Conservation (phyloP, 2,329 filamentous ascomycete species). For the Ilyonectria sp. region DNA sequence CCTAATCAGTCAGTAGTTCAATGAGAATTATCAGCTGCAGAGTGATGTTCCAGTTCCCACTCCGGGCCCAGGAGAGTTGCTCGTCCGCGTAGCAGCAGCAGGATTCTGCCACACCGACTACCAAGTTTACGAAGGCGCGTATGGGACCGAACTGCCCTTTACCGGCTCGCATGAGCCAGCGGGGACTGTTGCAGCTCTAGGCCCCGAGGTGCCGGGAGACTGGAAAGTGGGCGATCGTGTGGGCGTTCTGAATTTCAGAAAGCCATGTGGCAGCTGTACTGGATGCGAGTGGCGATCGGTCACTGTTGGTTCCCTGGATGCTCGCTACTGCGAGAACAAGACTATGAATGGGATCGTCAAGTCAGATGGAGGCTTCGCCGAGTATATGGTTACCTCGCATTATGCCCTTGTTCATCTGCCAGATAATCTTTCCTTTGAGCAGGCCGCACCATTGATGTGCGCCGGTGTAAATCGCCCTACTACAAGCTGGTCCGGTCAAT, state of each 20-base stretch:
- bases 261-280: conserved; percentile 35
- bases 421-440: conserved; percentile 35
- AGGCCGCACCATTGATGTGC: conserved; percentile 39
- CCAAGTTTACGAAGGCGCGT: conserved; percentile 39
- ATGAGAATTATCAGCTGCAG: conserved; percentile 28
- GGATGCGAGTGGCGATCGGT: conserved; percentile 36
- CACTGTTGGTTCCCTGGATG: conserved; percentile 29
- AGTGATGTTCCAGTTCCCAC: conserved; percentile 29
- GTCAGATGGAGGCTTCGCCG: conserved; percentile 35
- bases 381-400: conserved; percentile 38
- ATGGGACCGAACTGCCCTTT: conserved; percentile 34
- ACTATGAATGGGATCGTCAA: conserved; percentile 35
- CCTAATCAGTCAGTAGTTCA: conserved; percentile 26
- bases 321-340: conserved; percentile 39
- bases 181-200: conserved; percentile 37
- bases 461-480: conserved; percentile 29
- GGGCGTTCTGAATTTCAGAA: conserved; percentile 38
- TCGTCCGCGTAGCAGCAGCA: conserved; percentile 28
- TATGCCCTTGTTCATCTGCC: conserved; percentile 33
- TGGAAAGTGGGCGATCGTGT: conserved; percentile 38
- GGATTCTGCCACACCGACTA: conserved; percentile 42
- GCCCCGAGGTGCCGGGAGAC: conserved; percentile 24
- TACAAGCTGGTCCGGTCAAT: not conserved
- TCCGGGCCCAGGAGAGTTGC: conserved; percentile 28
- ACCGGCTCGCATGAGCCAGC: conserved; percentile 44